Conservation (phyloP, 2,329 filamentous ascomycete species). For the Colletotrichum sp. region DNA sequence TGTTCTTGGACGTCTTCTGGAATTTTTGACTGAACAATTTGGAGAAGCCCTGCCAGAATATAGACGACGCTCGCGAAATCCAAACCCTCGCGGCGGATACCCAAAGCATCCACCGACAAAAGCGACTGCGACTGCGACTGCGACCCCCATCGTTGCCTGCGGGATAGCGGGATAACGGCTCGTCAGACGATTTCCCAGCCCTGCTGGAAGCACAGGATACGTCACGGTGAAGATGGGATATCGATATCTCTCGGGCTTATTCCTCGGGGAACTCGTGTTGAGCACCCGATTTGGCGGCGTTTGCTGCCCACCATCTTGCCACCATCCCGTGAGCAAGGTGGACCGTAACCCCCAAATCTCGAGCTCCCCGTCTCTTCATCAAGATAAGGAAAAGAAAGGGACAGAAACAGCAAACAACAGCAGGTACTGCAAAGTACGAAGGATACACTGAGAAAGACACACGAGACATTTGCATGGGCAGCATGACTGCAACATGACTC, state of each 20-base stretch:
- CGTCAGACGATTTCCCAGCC: neutral
- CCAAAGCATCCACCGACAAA: neutral
- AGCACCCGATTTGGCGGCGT: constrained; percentile 3
- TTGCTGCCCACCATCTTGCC: constrained; percentile 7
- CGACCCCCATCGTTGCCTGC: neutral
- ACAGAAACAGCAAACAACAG: neutral
- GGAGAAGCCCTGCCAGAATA: constrained; percentile 3
- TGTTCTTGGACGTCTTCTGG: constrained; percentile 11
- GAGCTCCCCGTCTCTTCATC: neutral
- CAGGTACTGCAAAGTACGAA: neutral
- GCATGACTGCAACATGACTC: constrained; percentile 20
- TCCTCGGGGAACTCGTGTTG: constrained; percentile 3
- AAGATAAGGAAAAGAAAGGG: neutral
- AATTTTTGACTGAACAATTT: neutral
- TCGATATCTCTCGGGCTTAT: neutral
- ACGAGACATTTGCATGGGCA: constrained; percentile 5
- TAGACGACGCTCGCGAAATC: constrained; percentile 4
- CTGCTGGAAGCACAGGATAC: neutral
- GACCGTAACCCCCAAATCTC: constrained; percentile 9
- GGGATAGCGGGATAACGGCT: neutral
- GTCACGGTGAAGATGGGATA: neutral
- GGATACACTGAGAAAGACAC: neutral
- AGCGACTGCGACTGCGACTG: neutral
- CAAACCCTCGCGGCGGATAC: neutral
- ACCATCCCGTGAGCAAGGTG: constrained; percentile 1